A percentile compares a stretch with the other conserved stretches of the same genome.
Conservation (phyloP, 2,329 filamentous ascomycete species). For the Venturia carpophila region DNA sequence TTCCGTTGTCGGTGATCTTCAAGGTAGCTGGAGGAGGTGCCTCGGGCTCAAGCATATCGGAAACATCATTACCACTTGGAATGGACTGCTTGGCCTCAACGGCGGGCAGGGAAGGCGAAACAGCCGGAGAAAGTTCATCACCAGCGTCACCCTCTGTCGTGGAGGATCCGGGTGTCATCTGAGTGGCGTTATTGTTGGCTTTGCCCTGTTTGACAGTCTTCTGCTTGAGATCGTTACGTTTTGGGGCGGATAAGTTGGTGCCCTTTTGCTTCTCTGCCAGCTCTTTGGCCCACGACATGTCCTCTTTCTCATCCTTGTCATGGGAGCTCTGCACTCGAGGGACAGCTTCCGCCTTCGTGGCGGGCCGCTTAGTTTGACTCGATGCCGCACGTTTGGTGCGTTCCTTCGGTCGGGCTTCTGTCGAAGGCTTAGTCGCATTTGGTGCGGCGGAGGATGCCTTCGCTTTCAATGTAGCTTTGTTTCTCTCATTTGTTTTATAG, state of each 20-base stretch:
- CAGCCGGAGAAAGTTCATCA: slow-evolving; percentile 65
- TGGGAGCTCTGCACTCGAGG: background rate
- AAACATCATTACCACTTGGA: slow-evolving; percentile 61
- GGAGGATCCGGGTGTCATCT: slow-evolving; percentile 54
- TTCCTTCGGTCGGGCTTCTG: background rate
- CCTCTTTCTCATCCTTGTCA: slow-evolving; percentile 16
- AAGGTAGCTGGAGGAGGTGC: slow-evolving; percentile 64
- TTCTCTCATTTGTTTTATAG: slow-evolving; percentile 3
- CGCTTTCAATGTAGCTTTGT: background rate
- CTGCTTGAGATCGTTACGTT: background rate
- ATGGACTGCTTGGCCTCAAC: slow-evolving; percentile 31
- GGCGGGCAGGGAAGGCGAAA: slow-evolving; percentile 53
- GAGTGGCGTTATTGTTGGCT: slow-evolving; percentile 24
- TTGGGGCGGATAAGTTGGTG: slow-evolving; percentile 14
- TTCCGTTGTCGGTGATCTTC: slow-evolving; percentile 63
- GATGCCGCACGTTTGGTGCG: background rate
- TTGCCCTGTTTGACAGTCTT: slow-evolving; percentile 59
- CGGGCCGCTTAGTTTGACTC: background rate
- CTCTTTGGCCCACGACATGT: slow-evolving; percentile 17
- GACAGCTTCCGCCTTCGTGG: background rate
- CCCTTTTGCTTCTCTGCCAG: slow-evolving; percentile 17
- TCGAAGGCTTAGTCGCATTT: background rate
- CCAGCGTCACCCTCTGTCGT: slow-evolving; percentile 68
- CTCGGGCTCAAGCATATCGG: slow-evolving; percentile 82
- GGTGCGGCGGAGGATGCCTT: slow-evolving; percentile 1